These are phyloP conservation scores for Paecilomyces niveus DNA, from an alignment of 2,329 filamentous ascomycete genomes.

Conservation along the genomic window DNA sequence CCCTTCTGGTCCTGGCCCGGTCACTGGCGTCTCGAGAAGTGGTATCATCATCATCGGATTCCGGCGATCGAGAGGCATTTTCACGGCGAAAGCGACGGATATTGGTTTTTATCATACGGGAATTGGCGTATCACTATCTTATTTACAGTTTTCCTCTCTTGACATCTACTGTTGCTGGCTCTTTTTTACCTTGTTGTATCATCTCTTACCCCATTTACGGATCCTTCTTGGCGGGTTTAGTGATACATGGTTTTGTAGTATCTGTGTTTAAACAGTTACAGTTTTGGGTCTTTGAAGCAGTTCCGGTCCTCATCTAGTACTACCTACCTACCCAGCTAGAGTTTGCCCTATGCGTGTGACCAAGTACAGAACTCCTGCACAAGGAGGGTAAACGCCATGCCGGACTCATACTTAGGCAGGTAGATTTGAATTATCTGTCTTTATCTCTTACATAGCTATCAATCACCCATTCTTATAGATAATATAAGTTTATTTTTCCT, in stretches of 20 bases:
- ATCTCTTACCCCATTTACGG: background rate
- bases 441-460: no score
- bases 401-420: no score
- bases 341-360: no score
- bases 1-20: background rate
- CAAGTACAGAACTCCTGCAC: no score
- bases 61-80: background rate
- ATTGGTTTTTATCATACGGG: background rate
- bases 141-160: background rate
- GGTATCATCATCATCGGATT: background rate
- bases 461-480: no score
- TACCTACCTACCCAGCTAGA: no score
- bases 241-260: background rate
- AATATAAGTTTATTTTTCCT: no score
- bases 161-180: background rate
- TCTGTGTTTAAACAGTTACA: no score
- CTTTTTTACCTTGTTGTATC: background rate
- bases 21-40: background rate
- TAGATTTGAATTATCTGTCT: no score
- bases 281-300: no score
- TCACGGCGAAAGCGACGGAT: background rate
- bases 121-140: background rate
- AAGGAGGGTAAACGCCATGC: no score
- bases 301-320: no score
- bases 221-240: background rate